A percentile compares a stretch with the other conserved stretches of the same genome.
These are phyloP conservation scores for Macrocybe gigantea DNA, from an alignment of 768 basidiomycete genomes.

Conservation along the genomic window DNA sequence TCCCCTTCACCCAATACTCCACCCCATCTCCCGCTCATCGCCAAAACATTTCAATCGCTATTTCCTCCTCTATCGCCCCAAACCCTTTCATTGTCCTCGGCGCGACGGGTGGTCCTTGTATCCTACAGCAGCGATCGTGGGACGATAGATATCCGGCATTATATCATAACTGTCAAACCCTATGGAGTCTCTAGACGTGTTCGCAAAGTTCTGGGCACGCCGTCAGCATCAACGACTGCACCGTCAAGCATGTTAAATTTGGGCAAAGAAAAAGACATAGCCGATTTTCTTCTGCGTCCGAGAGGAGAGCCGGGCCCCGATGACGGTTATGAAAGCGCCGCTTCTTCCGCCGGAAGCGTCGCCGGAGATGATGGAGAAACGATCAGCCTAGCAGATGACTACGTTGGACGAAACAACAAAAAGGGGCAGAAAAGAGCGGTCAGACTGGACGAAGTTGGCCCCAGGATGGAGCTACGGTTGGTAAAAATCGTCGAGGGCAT, in stretches of 20 bases:
- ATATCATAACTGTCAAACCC: slow-evolving; percentile 90
- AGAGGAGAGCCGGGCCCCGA: slow-evolving; percentile 56
- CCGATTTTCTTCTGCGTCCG: slow-evolving; percentile 84
- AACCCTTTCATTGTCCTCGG: slow-evolving; percentile 75
- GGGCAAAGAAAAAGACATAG: slow-evolving; percentile 87
- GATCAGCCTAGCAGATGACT: slow-evolving; percentile 85
- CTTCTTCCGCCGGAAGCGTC: slow-evolving; percentile 75
- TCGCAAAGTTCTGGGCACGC: slow-evolving; percentile 75
- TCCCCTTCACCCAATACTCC: slow-evolving; percentile 66
- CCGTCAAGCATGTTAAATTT: slow-evolving; percentile 61
- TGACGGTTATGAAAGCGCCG: slow-evolving; percentile 74
- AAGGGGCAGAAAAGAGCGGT: slow-evolving; percentile 90
- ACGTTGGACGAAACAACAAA: slow-evolving; percentile 91
- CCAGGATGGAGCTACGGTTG: slow-evolving; percentile 87
- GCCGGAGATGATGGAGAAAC: slow-evolving; percentile 85
- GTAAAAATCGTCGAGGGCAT: slow-evolving; percentile 94
- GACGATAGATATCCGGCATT: slow-evolving; percentile 92
- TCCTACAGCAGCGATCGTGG: slow-evolving; percentile 84
- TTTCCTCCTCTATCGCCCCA: slow-evolving; percentile 91
- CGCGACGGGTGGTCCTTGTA: slow-evolving; percentile 89
- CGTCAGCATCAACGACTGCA: slow-evolving; percentile 22
- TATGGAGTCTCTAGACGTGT: slow-evolving; percentile 92
- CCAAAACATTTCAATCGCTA: slow-evolving; percentile 94
- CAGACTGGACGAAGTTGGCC: slow-evolving; percentile 88
- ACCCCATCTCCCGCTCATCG: slow-evolving; percentile 82